Evolutionary conservation across 2,329 filamentous ascomycete genomes (phyloP), one percentile per base, ranked within the genome.

Genomic region (Aspergillus fischeri): DNA sequence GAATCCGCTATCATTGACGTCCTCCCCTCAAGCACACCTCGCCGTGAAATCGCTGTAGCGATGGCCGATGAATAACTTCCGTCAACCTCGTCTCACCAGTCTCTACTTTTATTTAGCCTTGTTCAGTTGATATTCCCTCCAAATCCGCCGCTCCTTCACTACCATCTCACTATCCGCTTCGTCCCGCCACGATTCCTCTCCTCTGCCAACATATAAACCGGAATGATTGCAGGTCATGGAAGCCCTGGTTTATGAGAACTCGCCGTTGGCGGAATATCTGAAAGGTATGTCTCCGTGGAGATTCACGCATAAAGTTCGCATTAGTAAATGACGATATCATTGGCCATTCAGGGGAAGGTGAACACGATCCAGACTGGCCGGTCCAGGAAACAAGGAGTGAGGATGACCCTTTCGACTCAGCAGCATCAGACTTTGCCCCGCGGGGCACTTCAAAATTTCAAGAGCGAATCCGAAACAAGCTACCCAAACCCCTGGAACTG

Each of bases 261-360:
- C 90, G 73, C 92, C 92, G 67, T 82, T 97, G 77, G 92, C 91
- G 72, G 86, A 90, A 70, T 94, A 94, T 78, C 86, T 97, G 67
- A 88, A 92, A 85, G 92, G 92, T 94, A 76, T 69, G 81, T 75
- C 56, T 49, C 52, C 20, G 38, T 1, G 35, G 25, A 49, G 44
- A 17, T 20, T 58, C 53, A 60, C 14, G 21, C 14, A 11, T 47
- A 47, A 47, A 3, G 44, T 24, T 27, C 9, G 11, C 20, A 24
- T 20, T 25, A 47, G 11, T 47, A 14, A 47, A 27, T 47, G 24
- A 47, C 49, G 59, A 41, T 62, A 54, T 55, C 52, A 60, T 52
- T 62, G 49, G 49, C 51, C 49, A 53, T 59, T 54, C 64, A 81
- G 80, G 75, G 55, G 73, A 80, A 67, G 79, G 78, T 62, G 77